Evolutionary conservation across 1,284 basidiomycete species (phyloP).

Genomic region (Sphaerobolus stellatus): DNA sequence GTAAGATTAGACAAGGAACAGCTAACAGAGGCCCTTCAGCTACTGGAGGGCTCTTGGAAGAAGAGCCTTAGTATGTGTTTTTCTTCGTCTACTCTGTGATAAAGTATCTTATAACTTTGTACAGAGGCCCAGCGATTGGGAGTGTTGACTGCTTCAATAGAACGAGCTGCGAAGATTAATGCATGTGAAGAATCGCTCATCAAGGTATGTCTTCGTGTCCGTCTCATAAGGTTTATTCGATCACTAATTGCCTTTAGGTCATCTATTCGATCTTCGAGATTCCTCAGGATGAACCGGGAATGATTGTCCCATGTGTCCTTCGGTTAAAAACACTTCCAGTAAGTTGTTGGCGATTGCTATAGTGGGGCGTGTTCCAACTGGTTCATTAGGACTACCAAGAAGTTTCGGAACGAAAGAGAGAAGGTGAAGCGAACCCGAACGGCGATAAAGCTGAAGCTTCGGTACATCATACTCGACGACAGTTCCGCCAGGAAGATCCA

Average conservation of each 20-base stretch:
- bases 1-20: constrained; percentile 56
- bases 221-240: constrained; percentile 27
- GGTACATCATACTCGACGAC: constrained; percentile 15
- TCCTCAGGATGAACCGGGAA: constrained; percentile 42
- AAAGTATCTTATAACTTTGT: constrained; percentile 5
- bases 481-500: constrained; percentile 29
- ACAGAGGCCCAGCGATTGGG: constrained; percentile 59
- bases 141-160: constrained; percentile 70
- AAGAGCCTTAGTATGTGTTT: constrained; percentile 52
- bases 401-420: constrained; percentile 18
- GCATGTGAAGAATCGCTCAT: constrained; percentile 31
- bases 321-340: constrained; percentile 61
- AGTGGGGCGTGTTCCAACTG: too few relatives aligned
- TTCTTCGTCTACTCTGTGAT: constrained; percentile 17
- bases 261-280: constrained; percentile 62
- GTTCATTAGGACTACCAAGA: constrained; percentile 38
- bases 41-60: constrained; percentile 54
- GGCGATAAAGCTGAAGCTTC: constrained; percentile 19
- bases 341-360: too few relatives aligned
- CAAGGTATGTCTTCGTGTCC: constrained; percentile 27
- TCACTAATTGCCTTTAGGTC: constrained; percentile 41
- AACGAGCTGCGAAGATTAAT: constrained; percentile 55
- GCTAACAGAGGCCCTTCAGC: constrained; percentile 56
- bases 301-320: constrained; percentile 66
- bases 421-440: constrained; percentile 17